Evolutionary conservation across 139 green algal species (phyloP).

Genomic region (Diplosphaera chodatii): DNA sequence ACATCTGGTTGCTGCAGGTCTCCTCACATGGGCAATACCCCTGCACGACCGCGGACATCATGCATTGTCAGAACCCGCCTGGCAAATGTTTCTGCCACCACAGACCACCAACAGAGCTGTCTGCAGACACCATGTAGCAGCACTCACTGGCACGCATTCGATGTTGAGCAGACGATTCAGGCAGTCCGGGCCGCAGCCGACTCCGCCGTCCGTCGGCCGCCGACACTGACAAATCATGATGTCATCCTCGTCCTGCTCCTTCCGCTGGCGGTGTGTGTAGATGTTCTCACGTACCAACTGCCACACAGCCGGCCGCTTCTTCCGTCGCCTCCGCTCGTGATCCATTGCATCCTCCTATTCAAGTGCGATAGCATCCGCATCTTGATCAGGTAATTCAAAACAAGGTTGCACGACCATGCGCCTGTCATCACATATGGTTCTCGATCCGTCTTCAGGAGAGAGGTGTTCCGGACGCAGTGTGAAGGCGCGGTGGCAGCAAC

Average conservation of each 20-base stretch:
- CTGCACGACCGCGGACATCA: constrained; percentile 28
- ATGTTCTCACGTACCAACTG: constrained; percentile 76
- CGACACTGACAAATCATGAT: constrained; percentile 93
- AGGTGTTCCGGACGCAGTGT: too few relatives aligned
- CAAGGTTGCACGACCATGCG: too few relatives aligned
- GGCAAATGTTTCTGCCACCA: too few relatives aligned
- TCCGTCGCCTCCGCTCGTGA: not conserved
- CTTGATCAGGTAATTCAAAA: too few relatives aligned
- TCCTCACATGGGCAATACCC: constrained; percentile 85
- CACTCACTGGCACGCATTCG: constrained; percentile 76
- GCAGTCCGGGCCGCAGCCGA: constrained; percentile 84
- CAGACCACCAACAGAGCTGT: too few relatives aligned
- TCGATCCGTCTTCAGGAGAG: too few relatives aligned
- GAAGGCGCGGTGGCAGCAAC: too few relatives aligned
- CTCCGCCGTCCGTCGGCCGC: constrained; percentile 36
- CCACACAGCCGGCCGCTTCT: constrained; percentile 60
- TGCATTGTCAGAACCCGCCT: too few relatives aligned
- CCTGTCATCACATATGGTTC: too few relatives aligned
- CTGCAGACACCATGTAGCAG: too few relatives aligned
- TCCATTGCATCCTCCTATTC: not conserved
- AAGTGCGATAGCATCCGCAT: too few relatives aligned
- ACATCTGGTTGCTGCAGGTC: constrained; percentile 90
- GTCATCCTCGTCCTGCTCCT: constrained; percentile 82
- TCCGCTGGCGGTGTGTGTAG: constrained; percentile 68
- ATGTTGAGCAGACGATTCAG: constrained; percentile 93